A percentile compares a stretch with the other conserved stretches of the same genome.
phyloP scores from a whole-genome alignment of 257 asterid species.

The Catharanthus roseus region DNA sequence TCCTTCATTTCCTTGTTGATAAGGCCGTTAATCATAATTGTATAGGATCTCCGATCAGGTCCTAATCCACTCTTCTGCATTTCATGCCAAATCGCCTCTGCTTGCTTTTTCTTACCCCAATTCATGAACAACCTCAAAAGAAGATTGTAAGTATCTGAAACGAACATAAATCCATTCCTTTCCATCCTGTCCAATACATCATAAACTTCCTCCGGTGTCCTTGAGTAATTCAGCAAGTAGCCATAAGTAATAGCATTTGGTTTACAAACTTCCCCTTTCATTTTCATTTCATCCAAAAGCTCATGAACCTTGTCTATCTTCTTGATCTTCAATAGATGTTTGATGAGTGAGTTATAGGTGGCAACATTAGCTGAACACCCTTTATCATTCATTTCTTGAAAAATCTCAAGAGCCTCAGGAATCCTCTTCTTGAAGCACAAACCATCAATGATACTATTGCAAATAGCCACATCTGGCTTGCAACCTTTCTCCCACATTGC shows the following conservation, averaged over 20 bases:
- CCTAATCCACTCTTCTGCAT: conserved; percentile 72
- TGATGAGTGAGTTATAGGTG: conserved; percentile 62
- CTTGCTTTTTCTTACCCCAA: conserved; percentile 48
- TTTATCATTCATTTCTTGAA: conserved; percentile 45
- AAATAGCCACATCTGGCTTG: conserved; percentile 55
- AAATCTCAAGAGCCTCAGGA: conserved; percentile 67
- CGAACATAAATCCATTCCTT: conserved; percentile 39
- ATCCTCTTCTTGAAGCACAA: conserved; percentile 84
- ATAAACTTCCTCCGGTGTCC: conserved; percentile 46
- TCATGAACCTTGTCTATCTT: conserved; percentile 61
- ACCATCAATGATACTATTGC: conserved; percentile 73
- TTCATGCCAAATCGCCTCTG: conserved; percentile 47
- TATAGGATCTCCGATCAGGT: conserved; percentile 66
- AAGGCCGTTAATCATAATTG: conserved; percentile 61
- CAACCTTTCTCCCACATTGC: conserved; percentile 69
- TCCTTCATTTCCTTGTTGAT: conserved; percentile 36
- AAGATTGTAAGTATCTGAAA: conserved; percentile 53
- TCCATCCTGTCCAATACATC: conserved; percentile 55
- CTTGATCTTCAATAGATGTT: conserved; percentile 59
- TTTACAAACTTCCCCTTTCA: conserved; percentile 34
- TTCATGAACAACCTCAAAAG: conserved; percentile 61
- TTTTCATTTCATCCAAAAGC: conserved; percentile 59
- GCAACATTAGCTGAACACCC: conserved; percentile 46
- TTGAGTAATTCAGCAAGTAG: conserved; percentile 43
- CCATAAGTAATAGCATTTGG: conserved; percentile 58